A percentile compares a stretch with the other conserved stretches of the same genome.
Evolutionary conservation across 805 yeast genomes (phyloP).

Genomic region (Candida gorgasii): DNA sequence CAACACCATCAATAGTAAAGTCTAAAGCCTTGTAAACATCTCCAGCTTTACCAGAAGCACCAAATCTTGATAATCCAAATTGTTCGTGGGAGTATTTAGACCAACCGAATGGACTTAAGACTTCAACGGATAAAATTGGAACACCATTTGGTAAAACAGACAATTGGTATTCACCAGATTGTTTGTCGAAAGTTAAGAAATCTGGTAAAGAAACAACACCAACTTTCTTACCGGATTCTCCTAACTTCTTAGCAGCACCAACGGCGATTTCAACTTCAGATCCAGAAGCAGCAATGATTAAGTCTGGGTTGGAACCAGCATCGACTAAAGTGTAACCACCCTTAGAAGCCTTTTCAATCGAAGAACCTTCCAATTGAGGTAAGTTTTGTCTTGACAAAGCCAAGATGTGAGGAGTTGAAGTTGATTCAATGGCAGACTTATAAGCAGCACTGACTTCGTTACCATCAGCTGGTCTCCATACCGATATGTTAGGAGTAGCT

Average conservation of each 20-base stretch:
- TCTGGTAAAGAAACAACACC: conserved; percentile 92
- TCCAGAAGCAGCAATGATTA: conserved; percentile 87
- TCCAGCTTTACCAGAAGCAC: conserved; percentile 90
- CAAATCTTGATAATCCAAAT: conserved; percentile 93
- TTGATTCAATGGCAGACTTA: conserved; percentile 60
- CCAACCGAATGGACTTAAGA: conserved; percentile 90
- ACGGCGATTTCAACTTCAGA: conserved; percentile 87
- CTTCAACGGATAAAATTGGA: conserved; percentile 93
- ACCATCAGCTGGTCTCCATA: conserved; percentile 95
- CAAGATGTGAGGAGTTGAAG: conserved; percentile 67
- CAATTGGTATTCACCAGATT: conserved; percentile 75
- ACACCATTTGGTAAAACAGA: conserved; percentile 92
- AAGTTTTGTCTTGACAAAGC: conserved; percentile 85
- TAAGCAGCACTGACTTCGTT: conserved; percentile 86
- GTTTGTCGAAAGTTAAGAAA: conserved; percentile 84
- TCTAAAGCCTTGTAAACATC: conserved; percentile 83
- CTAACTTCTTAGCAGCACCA: conserved; percentile 77
- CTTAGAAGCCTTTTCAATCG: conserved; percentile 85
- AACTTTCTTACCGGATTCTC: conserved; percentile 66
- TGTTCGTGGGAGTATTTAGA: conserved; percentile 93
- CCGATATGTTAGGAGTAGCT: conserved; percentile 78
- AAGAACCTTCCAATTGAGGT: conserved; percentile 91
- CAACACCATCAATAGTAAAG: conserved; percentile 92
- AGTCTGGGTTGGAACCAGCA: conserved; percentile 55
- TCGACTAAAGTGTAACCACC: conserved; percentile 85